Percentiles rank a stretch among this genome's conserved stretches.
phyloP scores from a whole-genome alignment of 2,329 filamentous ascomycete genomes.

The Tympanopsis confertula region DNA sequence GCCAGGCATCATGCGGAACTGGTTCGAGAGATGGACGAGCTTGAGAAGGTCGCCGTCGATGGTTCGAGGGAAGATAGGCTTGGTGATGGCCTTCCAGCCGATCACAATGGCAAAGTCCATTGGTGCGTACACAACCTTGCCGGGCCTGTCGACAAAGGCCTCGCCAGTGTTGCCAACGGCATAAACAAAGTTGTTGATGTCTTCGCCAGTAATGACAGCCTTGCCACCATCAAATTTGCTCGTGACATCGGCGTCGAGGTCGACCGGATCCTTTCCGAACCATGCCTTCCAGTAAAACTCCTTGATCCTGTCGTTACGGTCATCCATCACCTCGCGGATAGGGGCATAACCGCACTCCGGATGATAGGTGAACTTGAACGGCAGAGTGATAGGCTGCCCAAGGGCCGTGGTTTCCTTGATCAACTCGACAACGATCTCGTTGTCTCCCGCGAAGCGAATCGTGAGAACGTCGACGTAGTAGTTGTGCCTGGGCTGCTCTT shows the following conservation, averaged over 20 bases:
- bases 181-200: slow-evolving; percentile 97
- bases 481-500: slow-evolving; percentile 75
- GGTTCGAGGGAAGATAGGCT: slow-evolving; percentile 92
- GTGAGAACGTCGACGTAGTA: slow-evolving; percentile 84
- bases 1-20: slow-evolving; percentile 95
- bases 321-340: slow-evolving; percentile 91
- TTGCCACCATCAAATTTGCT: slow-evolving; percentile 87
- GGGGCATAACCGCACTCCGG: slow-evolving; percentile 96
- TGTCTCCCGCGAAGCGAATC: slow-evolving; percentile 55
- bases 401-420: slow-evolving; percentile 87
- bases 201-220: slow-evolving; percentile 76
- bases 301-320: slow-evolving; percentile 94
- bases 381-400: slow-evolving; percentile 69
- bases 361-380: slow-evolving; percentile 83
- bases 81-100: slow-evolving; percentile 97
- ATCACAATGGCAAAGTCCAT: slow-evolving; percentile 99
- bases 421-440: slow-evolving; percentile 78
- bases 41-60: slow-evolving; percentile 95
- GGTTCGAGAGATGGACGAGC: slow-evolving; percentile 91
- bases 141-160: slow-evolving; percentile 89
- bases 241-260: slow-evolving; percentile 75
- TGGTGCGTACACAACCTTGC: slow-evolving; percentile 85
- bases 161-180: slow-evolving; percentile 96
- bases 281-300: slow-evolving; percentile 98
- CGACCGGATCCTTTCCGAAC: slow-evolving; percentile 78